Evolutionary conservation across 495 filamentous ascomycete genomes (phyloP).

Genomic region (Sabuloglossum arenarium): DNA sequence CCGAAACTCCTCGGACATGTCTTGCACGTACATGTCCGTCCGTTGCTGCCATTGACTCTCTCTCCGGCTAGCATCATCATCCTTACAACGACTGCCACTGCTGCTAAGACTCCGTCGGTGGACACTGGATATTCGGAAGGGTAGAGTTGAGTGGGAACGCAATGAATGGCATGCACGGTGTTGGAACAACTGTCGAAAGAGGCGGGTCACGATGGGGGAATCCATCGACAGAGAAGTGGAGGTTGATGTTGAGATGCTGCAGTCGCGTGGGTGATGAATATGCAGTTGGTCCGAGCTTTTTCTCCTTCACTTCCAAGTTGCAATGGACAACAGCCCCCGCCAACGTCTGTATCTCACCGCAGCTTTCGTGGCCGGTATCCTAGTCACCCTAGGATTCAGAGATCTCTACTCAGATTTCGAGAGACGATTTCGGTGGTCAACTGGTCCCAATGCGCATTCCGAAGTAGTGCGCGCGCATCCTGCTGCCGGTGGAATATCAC

Average conservation of each 20-base stretch:
- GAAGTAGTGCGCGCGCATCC: conserved; percentile 1
- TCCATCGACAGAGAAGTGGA: conserved; percentile 39
- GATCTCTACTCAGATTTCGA: conserved; percentile 53
- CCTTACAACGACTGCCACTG: conserved; percentile 6
- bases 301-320: too few relatives aligned
- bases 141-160: conserved; percentile 23
- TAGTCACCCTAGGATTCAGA: conserved; percentile 52
- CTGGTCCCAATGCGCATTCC: conserved; percentile 5
- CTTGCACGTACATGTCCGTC: conserved; percentile 38
- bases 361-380: conserved; percentile 54
- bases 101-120: conserved; percentile 6
- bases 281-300: too few relatives aligned
- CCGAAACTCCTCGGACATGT: conserved; percentile 60
- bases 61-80: conserved; percentile 10
- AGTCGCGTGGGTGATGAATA: not conserved
- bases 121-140: conserved; percentile 16
- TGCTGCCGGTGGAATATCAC: conserved; percentile 14
- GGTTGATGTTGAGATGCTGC: not conserved
- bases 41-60: conserved; percentile 66
- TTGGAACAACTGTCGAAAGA: conserved; percentile 68
- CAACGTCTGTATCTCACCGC: conserved; percentile 22
- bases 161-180: conserved; percentile 45
- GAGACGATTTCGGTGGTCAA: conserved; percentile 30
- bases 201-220: conserved; percentile 49
- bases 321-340: not conserved